Evolutionary conservation across 148 eudicot species (phyloP).

Genomic region (Chenopodium album): DNA sequence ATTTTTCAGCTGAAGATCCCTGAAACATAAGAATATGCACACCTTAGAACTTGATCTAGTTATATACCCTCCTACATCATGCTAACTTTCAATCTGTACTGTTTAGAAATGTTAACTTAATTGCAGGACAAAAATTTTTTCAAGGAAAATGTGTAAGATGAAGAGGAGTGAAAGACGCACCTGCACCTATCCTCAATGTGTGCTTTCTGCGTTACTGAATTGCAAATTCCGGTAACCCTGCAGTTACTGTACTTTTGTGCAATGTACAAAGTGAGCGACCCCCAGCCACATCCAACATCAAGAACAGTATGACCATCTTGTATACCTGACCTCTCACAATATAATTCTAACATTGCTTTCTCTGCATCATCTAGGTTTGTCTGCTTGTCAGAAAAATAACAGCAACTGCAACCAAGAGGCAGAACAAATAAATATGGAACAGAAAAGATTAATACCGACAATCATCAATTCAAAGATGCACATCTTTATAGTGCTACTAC

Average conservation of each 20-base stretch:
- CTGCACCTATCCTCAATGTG: conserved; percentile 69
- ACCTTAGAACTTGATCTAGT: neutral
- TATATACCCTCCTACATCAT: neutral
- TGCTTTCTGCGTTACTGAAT: conserved; percentile 83
- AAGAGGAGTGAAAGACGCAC: conserved; percentile 35
- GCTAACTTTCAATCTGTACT: neutral
- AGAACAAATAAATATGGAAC: neutral
- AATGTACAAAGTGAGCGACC: conserved; percentile 75
- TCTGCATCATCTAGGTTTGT: conserved; percentile 83
- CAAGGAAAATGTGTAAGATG: neutral
- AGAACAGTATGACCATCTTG: conserved; percentile 90
- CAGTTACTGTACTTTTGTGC: conserved; percentile 76
- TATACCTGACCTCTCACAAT: conserved; percentile 75
- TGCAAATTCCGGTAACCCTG: conserved; percentile 85
- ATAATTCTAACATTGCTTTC: conserved; percentile 73
- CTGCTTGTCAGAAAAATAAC: conserved; percentile 58
- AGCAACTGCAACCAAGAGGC: conserved; percentile 58
- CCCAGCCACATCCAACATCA: conserved; percentile 99
- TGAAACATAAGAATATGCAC: conserved; percentile 21
- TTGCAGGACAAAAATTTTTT: neutral
- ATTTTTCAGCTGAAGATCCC: conserved; percentile 76
- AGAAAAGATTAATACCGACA: neutral
- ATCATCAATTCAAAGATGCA: neutral
- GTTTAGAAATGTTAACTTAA: neutral
- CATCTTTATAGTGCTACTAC: no score